These are phyloP conservation scores for Talaromyces wortmannii DNA, from an alignment of 495 filamentous ascomycete species.

Conservation along the genomic window DNA sequence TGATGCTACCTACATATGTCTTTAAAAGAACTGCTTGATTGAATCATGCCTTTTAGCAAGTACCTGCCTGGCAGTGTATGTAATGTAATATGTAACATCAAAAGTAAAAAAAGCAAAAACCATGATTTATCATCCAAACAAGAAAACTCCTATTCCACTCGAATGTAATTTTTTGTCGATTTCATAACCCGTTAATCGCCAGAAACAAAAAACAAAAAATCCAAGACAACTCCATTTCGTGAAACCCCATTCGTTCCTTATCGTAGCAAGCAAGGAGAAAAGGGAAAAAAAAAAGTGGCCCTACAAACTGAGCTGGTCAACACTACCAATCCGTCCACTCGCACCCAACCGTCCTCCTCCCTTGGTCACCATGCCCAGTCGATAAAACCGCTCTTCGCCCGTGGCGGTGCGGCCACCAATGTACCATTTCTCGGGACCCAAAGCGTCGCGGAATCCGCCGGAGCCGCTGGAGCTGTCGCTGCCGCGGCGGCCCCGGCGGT, in stretches of 20 bases:
- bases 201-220: not conserved
- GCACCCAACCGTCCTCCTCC: constrained; percentile 42
- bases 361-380: constrained; percentile 54
- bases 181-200: not conserved
- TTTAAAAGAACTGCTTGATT: no score
- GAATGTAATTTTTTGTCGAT: not conserved
- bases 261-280: not conserved
- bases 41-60: no score
- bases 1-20: no score
- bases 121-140: no score
- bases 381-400: constrained; percentile 85
- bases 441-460: constrained; percentile 61
- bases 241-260: not conserved
- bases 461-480: constrained; percentile 68
- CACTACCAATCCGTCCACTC: constrained; percentile 51
- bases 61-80: no score
- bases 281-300: not conserved
- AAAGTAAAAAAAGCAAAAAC: no score
- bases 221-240: no score
- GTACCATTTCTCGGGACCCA: constrained; percentile 79
- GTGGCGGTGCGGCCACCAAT: constrained; percentile 79
- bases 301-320: constrained; percentile 58
- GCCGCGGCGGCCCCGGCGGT: constrained; percentile 60
- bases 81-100: no score
- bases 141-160: no score